Percentiles rank a stretch among this genome's conserved stretches.
phyloP scores from a whole-genome alignment of 345 rosid species.

The Mercurialis annua region DNA sequence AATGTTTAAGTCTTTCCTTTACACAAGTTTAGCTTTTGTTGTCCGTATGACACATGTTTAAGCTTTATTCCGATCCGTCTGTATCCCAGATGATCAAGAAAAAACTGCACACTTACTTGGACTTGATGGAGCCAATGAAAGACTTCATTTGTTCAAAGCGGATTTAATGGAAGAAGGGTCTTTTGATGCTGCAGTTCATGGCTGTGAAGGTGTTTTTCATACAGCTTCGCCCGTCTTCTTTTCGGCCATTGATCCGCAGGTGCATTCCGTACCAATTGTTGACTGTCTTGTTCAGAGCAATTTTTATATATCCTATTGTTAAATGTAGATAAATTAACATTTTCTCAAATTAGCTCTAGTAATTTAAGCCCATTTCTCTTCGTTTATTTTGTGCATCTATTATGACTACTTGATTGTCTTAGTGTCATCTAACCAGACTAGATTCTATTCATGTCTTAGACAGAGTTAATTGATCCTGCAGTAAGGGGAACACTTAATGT shows the following conservation, averaged over 20 bases:
- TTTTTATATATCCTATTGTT: neutral
- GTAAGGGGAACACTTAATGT: conserved; percentile 11
- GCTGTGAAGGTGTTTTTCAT: conserved; percentile 14
- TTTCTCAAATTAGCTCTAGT: no score
- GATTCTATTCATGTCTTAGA: neutral
- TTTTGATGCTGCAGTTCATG: conserved; percentile 12
- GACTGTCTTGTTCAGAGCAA: neutral
- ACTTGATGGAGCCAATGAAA: conserved; percentile 13
- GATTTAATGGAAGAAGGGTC: conserved; percentile 14
- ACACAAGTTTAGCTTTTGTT: no score
- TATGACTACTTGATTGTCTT: no score
- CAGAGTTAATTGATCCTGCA: conserved; percentile 8
- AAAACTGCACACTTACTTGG: conserved; percentile 5
- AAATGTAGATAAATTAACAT: no score
- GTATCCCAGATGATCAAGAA: conserved; percentile 15
- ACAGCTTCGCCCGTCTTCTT: neutral
- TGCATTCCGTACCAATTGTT: neutral
- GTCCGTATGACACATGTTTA: no score
- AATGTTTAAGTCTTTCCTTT: no score
- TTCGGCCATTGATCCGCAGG: conserved; percentile 3
- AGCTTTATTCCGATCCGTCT: no score
- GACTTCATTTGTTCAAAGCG: conserved; percentile 12
- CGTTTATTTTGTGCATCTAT: no score
- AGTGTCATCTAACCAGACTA: no score
- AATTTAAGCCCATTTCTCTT: no score